Evolutionary conservation across 192 early-diverging fungal species (phyloP).

Genomic region (Gonapodya prolifera): DNA sequence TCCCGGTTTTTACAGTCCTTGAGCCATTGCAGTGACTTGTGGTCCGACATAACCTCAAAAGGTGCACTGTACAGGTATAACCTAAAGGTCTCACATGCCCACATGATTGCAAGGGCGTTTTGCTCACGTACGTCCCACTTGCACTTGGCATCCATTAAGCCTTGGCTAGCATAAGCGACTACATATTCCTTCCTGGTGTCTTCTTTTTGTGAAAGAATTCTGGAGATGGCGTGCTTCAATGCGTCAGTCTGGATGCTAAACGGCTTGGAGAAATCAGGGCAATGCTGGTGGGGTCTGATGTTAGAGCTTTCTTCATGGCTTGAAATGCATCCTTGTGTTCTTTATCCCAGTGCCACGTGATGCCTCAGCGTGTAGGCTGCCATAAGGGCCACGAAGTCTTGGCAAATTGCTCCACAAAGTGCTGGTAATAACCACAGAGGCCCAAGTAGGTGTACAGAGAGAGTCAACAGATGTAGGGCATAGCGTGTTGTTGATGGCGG

Average conservation of each 20-base stretch:
- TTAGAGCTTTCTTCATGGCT: background rate
- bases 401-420: background rate
- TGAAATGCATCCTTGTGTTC: background rate
- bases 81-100: background rate
- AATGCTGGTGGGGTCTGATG: background rate
- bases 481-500: too few species aligned
- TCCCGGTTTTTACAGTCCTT: background rate
- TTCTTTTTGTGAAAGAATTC: background rate
- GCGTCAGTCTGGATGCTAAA: background rate
- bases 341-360: background rate
- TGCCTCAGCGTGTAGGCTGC: background rate
- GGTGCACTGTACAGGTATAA: background rate
- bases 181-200: background rate
- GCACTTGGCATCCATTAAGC: background rate
- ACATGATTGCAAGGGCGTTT: background rate
- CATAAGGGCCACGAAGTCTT: background rate
- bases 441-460: background rate
- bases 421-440: background rate
- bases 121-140: slow-evolving; percentile 2
- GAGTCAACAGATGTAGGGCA: too few species aligned
- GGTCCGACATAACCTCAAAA: background rate
- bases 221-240: background rate
- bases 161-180: background rate
- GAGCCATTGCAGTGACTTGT: slow-evolving; percentile 1
- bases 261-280: slow-evolving; percentile 1